Percentiles rank a stretch among this genome's conserved stretches.
These are phyloP conservation scores for Russula griseocarnosa DNA, from an alignment of 768 basidiomycete genomes.

Conservation along the genomic window DNA sequence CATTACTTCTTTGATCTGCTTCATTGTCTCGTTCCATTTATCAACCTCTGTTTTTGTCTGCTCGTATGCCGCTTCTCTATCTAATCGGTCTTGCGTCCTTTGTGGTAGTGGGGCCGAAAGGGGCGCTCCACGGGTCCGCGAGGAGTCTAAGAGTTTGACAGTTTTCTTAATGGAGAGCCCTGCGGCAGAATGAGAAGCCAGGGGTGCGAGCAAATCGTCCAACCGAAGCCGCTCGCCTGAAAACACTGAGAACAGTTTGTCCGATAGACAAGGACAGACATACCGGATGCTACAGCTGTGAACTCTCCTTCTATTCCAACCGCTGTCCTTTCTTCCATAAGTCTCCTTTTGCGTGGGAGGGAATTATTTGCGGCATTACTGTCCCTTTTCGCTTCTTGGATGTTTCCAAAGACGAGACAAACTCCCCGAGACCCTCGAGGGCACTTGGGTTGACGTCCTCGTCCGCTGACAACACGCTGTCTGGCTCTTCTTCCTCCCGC, in stretches of 20 bases:
- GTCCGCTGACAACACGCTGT: conserved; percentile 44
- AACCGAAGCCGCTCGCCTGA: conserved; percentile 57
- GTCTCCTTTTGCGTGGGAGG: conserved; percentile 23
- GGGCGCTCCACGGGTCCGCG: conserved; percentile 50
- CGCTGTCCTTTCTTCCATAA: conserved; percentile 22
- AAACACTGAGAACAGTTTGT: conserved; percentile 9
- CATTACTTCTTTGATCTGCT: conserved; percentile 78
- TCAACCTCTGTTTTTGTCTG: conserved; percentile 88
- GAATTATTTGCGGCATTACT: neutral
- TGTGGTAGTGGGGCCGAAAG: conserved; percentile 80
- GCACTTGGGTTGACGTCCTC: conserved; percentile 53
- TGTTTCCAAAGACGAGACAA: conserved; percentile 65
- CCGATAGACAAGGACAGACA: neutral
- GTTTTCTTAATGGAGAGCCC: conserved; percentile 66
- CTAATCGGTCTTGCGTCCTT: conserved; percentile 81
- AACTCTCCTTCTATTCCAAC: conserved; percentile 27
- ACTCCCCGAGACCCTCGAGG: conserved; percentile 64
- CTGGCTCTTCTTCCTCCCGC: conserved; percentile 47
- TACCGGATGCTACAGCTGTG: conserved; percentile 19
- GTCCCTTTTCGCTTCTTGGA: conserved; percentile 63
- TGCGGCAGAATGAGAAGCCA: conserved; percentile 55
- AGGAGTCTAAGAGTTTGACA: conserved; percentile 55
- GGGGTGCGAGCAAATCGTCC: conserved; percentile 72
- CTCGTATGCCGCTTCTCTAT: conserved; percentile 92
- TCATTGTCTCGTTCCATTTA: conserved; percentile 93